Conservation (phyloP, 176 grass and related monocot genomes). For the Hordeum marinum region DNA sequence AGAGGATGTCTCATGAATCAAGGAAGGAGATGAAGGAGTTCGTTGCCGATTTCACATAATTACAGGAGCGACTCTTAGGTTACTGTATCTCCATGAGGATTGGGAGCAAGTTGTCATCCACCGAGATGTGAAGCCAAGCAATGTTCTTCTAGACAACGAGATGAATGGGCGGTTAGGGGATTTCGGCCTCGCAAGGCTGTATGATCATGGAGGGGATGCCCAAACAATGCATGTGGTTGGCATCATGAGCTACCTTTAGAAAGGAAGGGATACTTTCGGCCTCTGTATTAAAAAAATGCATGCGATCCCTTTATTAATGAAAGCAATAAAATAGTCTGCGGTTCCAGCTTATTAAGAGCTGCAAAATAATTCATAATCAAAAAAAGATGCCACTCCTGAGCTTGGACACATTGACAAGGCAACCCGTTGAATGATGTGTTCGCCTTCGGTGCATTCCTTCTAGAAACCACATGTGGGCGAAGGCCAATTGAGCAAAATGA, state of each 20-base stretch:
- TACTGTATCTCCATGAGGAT: conserved; percentile 42
- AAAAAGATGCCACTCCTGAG: too few species aligned
- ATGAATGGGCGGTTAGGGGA: conserved; percentile 40
- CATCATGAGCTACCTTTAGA: conserved; percentile 47
- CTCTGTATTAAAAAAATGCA: too few species aligned
- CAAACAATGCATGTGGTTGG: conserved; percentile 40
- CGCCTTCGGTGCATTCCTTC: conserved; percentile 28
- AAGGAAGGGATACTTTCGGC: too few species aligned
- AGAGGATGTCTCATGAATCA: conserved; percentile 42
- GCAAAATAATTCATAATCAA: too few species aligned
- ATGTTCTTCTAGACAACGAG: too few species aligned
- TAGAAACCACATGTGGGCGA: conserved; percentile 32
- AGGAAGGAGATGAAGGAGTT: conserved; percentile 51
- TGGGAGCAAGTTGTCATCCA: conserved; percentile 51
- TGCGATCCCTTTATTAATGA: too few species aligned
- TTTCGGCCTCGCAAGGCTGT: conserved; percentile 37
- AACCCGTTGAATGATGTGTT: conserved; percentile 23
- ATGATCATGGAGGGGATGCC: conserved; percentile 24
- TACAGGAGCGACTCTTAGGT: conserved; percentile 15
- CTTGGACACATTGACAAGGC: conserved; percentile 36
- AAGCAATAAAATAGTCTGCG: too few species aligned
- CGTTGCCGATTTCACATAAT: conserved; percentile 33
- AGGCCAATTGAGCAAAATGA: conserved; percentile 13
- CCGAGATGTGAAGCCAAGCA: conserved; percentile 46
- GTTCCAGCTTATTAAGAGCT: too few species aligned